These are phyloP conservation scores for Colletotrichum sidae DNA, from an alignment of 2,329 filamentous ascomycete genomes.

Conservation along the genomic window DNA sequence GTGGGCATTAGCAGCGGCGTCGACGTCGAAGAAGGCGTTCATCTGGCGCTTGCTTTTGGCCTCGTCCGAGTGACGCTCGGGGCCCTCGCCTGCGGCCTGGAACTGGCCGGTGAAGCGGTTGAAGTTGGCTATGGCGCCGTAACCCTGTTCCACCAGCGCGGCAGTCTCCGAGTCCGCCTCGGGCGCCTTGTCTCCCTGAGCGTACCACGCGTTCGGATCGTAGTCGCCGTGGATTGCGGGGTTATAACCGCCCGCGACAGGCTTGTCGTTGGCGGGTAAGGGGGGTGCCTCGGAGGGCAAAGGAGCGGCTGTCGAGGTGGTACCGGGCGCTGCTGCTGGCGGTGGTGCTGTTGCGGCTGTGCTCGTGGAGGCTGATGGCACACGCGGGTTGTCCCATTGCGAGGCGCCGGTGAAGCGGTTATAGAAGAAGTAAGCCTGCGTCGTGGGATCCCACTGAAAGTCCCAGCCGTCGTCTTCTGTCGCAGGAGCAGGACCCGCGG, in stretches of 20 bases:
- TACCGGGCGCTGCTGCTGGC: conserved; percentile 35
- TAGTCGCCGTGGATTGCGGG: conserved; percentile 96
- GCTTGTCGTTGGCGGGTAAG: conserved; percentile 50
- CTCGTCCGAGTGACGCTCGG: conserved; percentile 86
- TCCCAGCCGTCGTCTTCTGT: conserved; percentile 84
- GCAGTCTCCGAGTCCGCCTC: conserved; percentile 48
- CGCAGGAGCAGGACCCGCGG: conserved; percentile 56
- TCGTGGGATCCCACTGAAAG: conserved; percentile 77
- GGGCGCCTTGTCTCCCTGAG: conserved; percentile 67
- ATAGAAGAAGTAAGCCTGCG: conserved; percentile 83
- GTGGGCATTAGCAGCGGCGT: conserved; percentile 90
- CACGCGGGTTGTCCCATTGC: conserved; percentile 89
- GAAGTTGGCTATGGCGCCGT: conserved; percentile 76
- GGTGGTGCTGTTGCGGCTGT: conserved; percentile 3
- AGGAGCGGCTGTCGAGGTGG: conserved; percentile 42
- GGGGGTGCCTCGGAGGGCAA: conserved; percentile 44
- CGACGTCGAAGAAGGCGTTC: conserved; percentile 95
- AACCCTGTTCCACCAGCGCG: conserved; percentile 65
- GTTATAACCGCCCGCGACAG: conserved; percentile 83
- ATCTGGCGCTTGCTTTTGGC: conserved; percentile 89
- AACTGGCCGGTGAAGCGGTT: conserved; percentile 91
- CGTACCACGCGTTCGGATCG: conserved; percentile 96
- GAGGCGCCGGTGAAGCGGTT: conserved; percentile 81
- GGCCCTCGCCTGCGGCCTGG: conserved; percentile 74
- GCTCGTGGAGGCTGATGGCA: conserved; percentile 58